Evolutionary conservation across 441 rosid genomes (phyloP).

Genomic region (Erodium moschatum): DNA sequence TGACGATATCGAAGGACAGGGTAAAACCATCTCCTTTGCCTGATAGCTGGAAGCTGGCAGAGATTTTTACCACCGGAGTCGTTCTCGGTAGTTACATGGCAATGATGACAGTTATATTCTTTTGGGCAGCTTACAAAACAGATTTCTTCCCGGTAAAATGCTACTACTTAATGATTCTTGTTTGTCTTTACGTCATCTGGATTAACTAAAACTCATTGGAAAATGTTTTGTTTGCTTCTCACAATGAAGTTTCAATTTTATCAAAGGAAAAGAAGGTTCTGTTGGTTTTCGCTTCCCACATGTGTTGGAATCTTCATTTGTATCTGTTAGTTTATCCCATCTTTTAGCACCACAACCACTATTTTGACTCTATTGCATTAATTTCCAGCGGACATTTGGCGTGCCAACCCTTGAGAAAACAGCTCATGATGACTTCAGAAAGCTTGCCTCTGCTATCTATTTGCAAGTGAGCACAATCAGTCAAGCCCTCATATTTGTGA

Average conservation of each 20-base stretch:
- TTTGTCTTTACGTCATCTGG: not conserved
- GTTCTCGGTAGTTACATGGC: constrained; percentile 93
- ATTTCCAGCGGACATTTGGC: constrained; percentile 61
- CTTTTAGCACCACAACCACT: no score
- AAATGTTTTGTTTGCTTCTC: not conserved
- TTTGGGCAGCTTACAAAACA: constrained; percentile 88
- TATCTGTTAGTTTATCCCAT: no score
- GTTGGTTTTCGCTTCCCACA: constrained; percentile 9
- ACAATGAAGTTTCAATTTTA: no score
- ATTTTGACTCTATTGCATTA: not conserved
- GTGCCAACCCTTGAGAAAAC: constrained; percentile 79
- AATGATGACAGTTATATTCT: constrained; percentile 69
- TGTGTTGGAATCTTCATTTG: no score
- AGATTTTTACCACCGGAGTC: constrained; percentile 79
- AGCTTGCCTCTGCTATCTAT: constrained; percentile 95
- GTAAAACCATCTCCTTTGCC: constrained; percentile 97
- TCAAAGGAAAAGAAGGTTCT: not conserved
- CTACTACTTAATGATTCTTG: not conserved
- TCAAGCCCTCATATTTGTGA: constrained; percentile 95
- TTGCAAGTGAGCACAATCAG: constrained; percentile 94
- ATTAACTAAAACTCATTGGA: not conserved
- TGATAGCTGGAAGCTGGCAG: constrained; percentile 97
- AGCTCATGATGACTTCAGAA: constrained; percentile 75
- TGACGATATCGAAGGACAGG: constrained; percentile 98
- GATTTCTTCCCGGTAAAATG: constrained; percentile 76